Base-by-base conservation (phyloP, 192 early-diverging fungal genomes). In the Haplosporangium gracile region DNA sequence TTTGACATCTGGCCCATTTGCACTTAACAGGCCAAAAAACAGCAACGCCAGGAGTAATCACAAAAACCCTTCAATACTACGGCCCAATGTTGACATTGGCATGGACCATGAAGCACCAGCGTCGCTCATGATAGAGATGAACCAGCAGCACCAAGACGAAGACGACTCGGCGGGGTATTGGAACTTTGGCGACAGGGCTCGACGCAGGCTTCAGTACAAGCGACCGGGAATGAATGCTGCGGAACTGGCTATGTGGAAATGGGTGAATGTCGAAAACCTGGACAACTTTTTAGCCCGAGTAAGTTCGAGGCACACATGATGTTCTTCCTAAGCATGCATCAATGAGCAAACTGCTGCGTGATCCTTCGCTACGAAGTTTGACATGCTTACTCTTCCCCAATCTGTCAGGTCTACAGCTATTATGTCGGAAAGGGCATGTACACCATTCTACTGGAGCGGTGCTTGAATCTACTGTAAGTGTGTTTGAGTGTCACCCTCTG, bases 401-500 rank as follows among this genome's bases (percentile, higher is more conserved):
- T 38, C 26, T 32, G 13, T 20, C 76, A 79, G 82, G 94, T 98
- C 26, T 99, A 99, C 80, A 77, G 91, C 16, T 99, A 99, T 88
- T 99, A 95, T 79, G 89, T 88, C 2, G 97, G 97, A 63, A 97
- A 98, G 82, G 99, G 99, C 15, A 89, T 96, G 68, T 91, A 93
- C 76, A 95, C 93, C 51, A 96, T 99, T 24, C 80, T 99, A 26
- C 86, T 99, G 22, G 89, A 93, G 32, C 89, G 95, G 43, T 77
- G 95, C 10, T 86, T 96, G 51, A 96, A 97, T 79, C 89, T 99
- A 70, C 77, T 97, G 93, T 95, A 91, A 90, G 93, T 93, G 55
- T n/a, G 70, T 71, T 38, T 42, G 39, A 16, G 3, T 39, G 68
- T 47, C 42, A n/a, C 40, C 36, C 74, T 26, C 16, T 47, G 26